These are phyloP conservation scores for Saraca asoca DNA, from an alignment of 331 rosid genomes.

Conservation along the genomic window DNA sequence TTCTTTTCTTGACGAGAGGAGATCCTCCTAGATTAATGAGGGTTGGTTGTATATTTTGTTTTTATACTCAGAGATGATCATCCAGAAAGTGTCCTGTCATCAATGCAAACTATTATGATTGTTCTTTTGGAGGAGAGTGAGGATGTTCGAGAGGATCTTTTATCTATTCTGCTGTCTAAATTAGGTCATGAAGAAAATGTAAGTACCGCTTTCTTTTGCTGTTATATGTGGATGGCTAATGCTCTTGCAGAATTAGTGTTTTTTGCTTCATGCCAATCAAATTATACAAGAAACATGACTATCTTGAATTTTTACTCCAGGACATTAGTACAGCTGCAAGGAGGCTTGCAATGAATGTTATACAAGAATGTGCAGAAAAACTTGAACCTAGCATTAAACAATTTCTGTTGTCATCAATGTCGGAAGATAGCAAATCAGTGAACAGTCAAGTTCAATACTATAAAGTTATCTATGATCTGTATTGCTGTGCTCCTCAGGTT, in stretches of 20 bases:
- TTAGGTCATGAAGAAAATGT: slow-evolving; percentile 80
- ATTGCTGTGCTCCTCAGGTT: slow-evolving; percentile 85
- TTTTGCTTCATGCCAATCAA: slow-evolving; percentile 14
- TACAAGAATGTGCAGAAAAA: slow-evolving; percentile 76
- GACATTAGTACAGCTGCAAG: slow-evolving; percentile 79
- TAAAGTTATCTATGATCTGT: slow-evolving; percentile 82
- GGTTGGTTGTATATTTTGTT: slow-evolving; percentile 35
- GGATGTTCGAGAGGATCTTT: slow-evolving; percentile 74
- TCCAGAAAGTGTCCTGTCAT: slow-evolving; percentile 83
- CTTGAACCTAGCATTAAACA: slow-evolving; percentile 90
- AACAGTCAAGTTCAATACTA: slow-evolving; percentile 69
- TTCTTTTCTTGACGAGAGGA: slow-evolving; percentile 20
- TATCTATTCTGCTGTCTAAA: slow-evolving; percentile 63
- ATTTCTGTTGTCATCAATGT: slow-evolving; percentile 78
- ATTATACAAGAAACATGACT: slow-evolving; percentile 25
- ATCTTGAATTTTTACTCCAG: slow-evolving; percentile 54
- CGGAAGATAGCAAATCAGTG: slow-evolving; percentile 71
- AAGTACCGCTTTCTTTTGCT: slow-evolving; percentile 45
- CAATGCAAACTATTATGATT: slow-evolving; percentile 92
- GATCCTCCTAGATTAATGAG: slow-evolving; percentile 12
- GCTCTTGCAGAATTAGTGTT: neutral
- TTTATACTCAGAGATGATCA: slow-evolving; percentile 81
- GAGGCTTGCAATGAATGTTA: slow-evolving; percentile 93
- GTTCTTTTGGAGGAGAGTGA: slow-evolving; percentile 97
- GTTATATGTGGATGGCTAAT: slow-evolving; percentile 31